Evolutionary conservation across 306 rosid species (phyloP).

Genomic region (Fragaria ananassa): DNA sequence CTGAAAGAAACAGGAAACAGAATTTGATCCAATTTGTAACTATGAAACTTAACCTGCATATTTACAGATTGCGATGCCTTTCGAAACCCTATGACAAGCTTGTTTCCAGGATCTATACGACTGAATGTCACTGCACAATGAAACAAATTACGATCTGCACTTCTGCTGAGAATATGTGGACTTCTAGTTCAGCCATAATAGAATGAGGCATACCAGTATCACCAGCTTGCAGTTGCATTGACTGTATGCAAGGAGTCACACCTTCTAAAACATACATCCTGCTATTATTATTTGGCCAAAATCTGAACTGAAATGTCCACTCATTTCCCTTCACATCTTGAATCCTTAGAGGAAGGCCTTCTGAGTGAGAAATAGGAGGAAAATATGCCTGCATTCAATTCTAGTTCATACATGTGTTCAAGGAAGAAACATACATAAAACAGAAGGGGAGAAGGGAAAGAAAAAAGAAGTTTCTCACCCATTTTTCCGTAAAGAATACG

Average conservation of each 20-base stretch:
- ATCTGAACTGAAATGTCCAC: conserved; percentile 98
- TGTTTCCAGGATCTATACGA: conserved; percentile 90
- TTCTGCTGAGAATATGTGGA: not conserved
- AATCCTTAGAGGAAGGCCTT: conserved; percentile 83
- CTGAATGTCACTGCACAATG: conserved; percentile 81
- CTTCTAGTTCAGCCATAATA: not conserved
- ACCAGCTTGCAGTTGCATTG: conserved; percentile 87
- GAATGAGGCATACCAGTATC: conserved; percentile 76
- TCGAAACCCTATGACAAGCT: conserved; percentile 89
- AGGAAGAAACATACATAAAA: conserved; percentile 14
- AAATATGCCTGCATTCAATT: conserved; percentile 76
- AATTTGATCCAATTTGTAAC: conserved; percentile 15
- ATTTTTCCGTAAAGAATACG: not conserved
- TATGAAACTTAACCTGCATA: conserved; percentile 52
- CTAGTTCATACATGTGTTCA: conserved; percentile 28
- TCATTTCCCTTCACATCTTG: conserved; percentile 96
- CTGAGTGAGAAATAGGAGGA: conserved; percentile 86
- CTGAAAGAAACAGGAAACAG: conserved; percentile 15
- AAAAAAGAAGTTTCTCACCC: not conserved
- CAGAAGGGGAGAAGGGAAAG: not conserved
- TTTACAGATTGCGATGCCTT: conserved; percentile 64
- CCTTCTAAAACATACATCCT: conserved; percentile 99
- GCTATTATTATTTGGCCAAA: conserved; percentile 99
- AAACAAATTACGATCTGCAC: conserved; percentile 19
- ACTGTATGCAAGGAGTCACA: conserved; percentile 97